Evolutionary conservation across 2,329 filamentous ascomycete genomes (phyloP), one percentile per base, ranked within the genome.

Genomic region (Thielaviopsis musarum): DNA sequence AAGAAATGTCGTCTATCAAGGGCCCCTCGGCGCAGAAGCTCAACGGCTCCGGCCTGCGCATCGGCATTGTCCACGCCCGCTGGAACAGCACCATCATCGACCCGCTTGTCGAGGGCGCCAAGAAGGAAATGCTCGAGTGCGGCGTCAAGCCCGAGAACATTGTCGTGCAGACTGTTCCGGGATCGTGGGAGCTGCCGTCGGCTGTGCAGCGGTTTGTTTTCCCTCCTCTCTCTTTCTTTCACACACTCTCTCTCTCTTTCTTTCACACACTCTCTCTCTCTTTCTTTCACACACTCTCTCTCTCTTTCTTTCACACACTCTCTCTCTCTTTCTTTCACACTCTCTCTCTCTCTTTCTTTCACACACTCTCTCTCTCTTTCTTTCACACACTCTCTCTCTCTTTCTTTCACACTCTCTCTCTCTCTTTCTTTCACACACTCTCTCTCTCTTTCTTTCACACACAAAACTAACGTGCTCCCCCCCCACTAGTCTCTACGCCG

Each of bases 31-130:
- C 75, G 58, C 73, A 82, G 69, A 74, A 78, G 66, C 77, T 82
- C 71, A 77, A 84, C 69, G 86, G 87, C 71, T 82, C 82, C 67
- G 77, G 76, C 67, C 81, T 98, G 64, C 88, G 93, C 69, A 85
- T 98, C 69, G 91, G 87, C 69, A 97, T 98, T 69, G 81, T 98
- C 61, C 93, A 97, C 74, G 91, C 91, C 61, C 84, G 93, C 67
- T 98, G 93, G 93, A 98, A 98, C 75, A 79, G 78, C 64, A 80
- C 79, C 65, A 88, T 98, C 70, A 95, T 97, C 72, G 83, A 87
- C 61, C 83, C 89, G 58, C 83, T 98, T 60, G 79, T 98, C 62
- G 76, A 80, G 57, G 93, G 93, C 64, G 82, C 88, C 53, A 88
- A 85, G 72, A 84, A 85, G 66, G 85, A 85, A 69, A 83, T 98